These are phyloP conservation scores for Ajuga chamaepitys DNA, from an alignment of 257 asterid species.

Conservation along the genomic window DNA sequence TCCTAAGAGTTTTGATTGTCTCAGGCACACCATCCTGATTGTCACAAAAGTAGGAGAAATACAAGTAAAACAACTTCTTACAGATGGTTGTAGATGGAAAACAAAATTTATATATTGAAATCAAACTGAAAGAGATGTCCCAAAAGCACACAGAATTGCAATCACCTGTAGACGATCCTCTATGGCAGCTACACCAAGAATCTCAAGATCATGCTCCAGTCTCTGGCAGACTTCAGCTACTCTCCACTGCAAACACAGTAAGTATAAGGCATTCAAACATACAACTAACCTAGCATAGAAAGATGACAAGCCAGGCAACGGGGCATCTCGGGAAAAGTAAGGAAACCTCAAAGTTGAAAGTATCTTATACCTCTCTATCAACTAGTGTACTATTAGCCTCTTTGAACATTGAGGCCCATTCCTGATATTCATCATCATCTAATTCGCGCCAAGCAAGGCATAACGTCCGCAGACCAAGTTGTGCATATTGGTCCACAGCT, in stretches of 20 bases:
- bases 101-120: not conserved
- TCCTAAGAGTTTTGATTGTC: constrained; percentile 81
- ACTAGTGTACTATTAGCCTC: constrained; percentile 92
- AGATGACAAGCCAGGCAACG: constrained; percentile 11
- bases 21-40: constrained; percentile 97
- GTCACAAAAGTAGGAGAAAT: constrained; percentile 9
- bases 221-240: constrained; percentile 97
- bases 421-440: constrained; percentile 71
- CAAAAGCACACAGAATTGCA: constrained; percentile 11
- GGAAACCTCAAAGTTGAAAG: not conserved
- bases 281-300: not conserved
- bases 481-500: constrained; percentile 94
- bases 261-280: not conserved
- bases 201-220: constrained; percentile 75
- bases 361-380: constrained; percentile 78
- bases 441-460: constrained; percentile 96
- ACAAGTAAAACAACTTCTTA: constrained; percentile 9
- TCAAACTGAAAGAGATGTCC: constrained; percentile 16
- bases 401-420: constrained; percentile 87
- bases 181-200: constrained; percentile 97
- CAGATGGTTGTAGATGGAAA: constrained; percentile 10
- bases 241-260: constrained; percentile 60
- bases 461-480: constrained; percentile 88
- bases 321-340: constrained; percentile 1
- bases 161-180: constrained; percentile 98